Base-by-base conservation (phyloP, 805 yeast genomes). In the Candida dajiaensis region DNA sequence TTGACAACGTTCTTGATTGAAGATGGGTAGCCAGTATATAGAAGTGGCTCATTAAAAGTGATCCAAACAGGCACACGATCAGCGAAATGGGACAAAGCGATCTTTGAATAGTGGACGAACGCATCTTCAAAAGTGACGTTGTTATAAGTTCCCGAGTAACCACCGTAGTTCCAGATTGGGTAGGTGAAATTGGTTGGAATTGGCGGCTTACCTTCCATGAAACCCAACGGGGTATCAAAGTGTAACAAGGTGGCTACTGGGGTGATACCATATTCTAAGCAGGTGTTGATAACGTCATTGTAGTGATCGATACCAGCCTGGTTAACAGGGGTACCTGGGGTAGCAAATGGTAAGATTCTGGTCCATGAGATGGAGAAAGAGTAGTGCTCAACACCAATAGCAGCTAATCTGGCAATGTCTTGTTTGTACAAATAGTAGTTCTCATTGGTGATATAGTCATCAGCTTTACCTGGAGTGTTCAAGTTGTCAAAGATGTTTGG, bases 61-160 rank as follows among this genome's bases (percentile, higher is more conserved):
- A 37, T 13, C 40, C 40, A 37, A 10, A 37, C 26, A 16, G 40
- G 40, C 9, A 37, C 40, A 9, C 40, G 18, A 10, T 37, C 40
- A 37, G 40, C 40, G n/a, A 37, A 37, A 37, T 37, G 22, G 22
- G 26, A 16, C 25, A 37, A 37, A 3, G 21, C 22, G 12, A 37
- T 37, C 25, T 37, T 37, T 6, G 22, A 18, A 12, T 37, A 37
- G 21, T 37, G 23, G 21, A 37, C 40, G 8, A 37, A 21, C 9
- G 40, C 40, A 37, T 37, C 40, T 37, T 37, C 40, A 37, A 37
- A 37, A 21, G 40, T 37, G 19, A 37, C 40, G 13, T 37, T 37
- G 18, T 37, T 37, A 26, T 37, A 37, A 21, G 40, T 19, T 3
- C 40, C 40, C 13, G 40, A 37, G 15, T 37, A 37, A 13, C 40